A percentile compares a stretch with the other conserved stretches of the same genome.
These are phyloP conservation scores for Artomyces pyxidatus DNA, from an alignment of 768 basidiomycete species.

Conservation along the genomic window DNA sequence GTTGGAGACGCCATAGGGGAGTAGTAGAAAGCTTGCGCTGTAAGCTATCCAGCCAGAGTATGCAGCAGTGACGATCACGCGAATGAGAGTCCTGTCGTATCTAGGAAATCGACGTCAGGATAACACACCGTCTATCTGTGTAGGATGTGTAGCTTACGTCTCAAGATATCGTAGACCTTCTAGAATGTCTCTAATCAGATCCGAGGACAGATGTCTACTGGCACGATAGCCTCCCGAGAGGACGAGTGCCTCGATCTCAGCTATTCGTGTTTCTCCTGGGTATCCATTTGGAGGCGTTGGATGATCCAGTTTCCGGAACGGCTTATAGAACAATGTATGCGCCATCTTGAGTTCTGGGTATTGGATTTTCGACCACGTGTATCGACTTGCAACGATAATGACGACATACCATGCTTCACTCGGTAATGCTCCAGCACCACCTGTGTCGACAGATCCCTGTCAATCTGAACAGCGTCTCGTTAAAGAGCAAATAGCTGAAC, in stretches of 20 bases:
- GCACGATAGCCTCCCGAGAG: conserved; percentile 32
- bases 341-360: conserved; percentile 49
- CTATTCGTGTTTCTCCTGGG: conserved; percentile 29
- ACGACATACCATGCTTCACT: conserved; percentile 58
- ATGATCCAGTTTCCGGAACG: conserved; percentile 48
- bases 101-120: too few species aligned
- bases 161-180: conserved; percentile 71
- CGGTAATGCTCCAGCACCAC: conserved; percentile 72
- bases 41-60: conserved; percentile 77
- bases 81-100: conserved; percentile 71
- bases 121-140: too few species aligned
- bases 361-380: conserved; percentile 3
- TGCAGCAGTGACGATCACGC: conserved; percentile 57
- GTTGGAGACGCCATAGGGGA: conserved; percentile 23
- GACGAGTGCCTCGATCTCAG: conserved; percentile 40
- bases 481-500: not conserved
- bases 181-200: conserved; percentile 46
- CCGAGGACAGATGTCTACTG: conserved; percentile 40
- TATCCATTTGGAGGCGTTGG: conserved; percentile 21
- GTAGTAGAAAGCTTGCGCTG: conserved; percentile 48
- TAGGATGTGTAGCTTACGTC: conserved; percentile 45
- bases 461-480: not conserved
- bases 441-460: conserved; percentile 19
- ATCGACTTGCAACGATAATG: not conserved
- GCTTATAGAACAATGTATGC: conserved; percentile 54